phyloP scores from a whole-genome alignment of 1,139 yeast species.

The Pichia sp. region DNA sequence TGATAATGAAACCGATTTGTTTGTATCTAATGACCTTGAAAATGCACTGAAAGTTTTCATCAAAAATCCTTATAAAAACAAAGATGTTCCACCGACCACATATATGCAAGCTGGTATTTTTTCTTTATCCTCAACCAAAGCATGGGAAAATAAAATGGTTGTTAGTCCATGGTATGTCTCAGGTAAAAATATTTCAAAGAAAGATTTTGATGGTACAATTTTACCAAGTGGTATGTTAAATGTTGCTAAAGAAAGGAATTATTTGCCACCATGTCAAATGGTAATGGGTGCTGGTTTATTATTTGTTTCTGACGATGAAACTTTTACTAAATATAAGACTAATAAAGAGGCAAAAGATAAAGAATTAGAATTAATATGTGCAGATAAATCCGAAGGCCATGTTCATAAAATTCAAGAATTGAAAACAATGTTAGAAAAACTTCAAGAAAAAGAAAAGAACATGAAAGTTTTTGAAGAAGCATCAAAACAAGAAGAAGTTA shows the following conservation, averaged over 20 bases:
- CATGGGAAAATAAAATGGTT: conserved; percentile 83
- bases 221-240: conserved; percentile 61
- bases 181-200: conserved; percentile 61
- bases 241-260: conserved; percentile 48
- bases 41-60: conserved; percentile 73
- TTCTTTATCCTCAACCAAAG: conserved; percentile 73
- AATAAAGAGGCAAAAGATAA: conserved; percentile 36
- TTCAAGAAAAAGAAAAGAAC: conserved; percentile 31
- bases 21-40: conserved; percentile 70
- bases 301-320: conserved; percentile 61
- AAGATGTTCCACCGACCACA: conserved; percentile 74
- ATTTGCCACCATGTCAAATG: conserved; percentile 74
- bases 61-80: conserved; percentile 61
- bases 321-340: conserved; percentile 38
- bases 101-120: conserved; percentile 85
- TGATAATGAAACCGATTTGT: conserved; percentile 58
- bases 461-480: neutral
- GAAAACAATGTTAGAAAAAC: conserved; percentile 24
- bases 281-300: conserved; percentile 87
- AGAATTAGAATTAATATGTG: conserved; percentile 42
- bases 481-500: conserved; percentile 3
- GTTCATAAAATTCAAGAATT: conserved; percentile 23
- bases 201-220: conserved; percentile 55
- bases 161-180: conserved; percentile 81
- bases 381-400: conserved; percentile 29